Conservation (phyloP, 2,329 filamentous ascomycete species). For the Colletotrichum siamense region DNA sequence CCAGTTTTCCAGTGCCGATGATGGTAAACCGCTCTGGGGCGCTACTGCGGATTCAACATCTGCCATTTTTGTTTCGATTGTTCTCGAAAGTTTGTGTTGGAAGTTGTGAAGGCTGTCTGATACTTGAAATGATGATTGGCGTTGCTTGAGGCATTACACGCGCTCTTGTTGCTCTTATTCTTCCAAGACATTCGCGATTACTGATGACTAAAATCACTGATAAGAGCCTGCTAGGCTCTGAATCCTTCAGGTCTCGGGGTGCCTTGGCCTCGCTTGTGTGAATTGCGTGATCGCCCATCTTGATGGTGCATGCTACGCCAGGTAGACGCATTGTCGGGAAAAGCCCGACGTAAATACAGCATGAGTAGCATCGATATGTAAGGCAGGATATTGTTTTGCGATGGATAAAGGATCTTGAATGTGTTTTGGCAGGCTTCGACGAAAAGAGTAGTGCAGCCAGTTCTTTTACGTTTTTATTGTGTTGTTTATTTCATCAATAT, state of each 20-base stretch:
- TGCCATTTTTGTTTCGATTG: neutral
- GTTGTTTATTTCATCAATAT: neutral
- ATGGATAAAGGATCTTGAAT: neutral
- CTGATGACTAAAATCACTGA: neutral
- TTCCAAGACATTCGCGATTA: neutral
- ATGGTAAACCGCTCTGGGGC: neutral
- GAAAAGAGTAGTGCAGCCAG: neutral
- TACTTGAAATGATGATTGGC: neutral
- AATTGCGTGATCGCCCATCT: slow-evolving; percentile 1
- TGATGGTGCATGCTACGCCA: neutral
- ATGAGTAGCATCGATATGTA: neutral
- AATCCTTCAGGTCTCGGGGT: neutral
- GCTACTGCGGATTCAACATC: neutral
- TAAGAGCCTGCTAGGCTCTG: neutral
- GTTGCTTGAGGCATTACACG: neutral
- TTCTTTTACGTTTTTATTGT: neutral
- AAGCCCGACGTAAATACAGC: neutral
- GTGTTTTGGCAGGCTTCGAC: neutral
- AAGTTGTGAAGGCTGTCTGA: neutral
- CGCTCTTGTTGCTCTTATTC: neutral
- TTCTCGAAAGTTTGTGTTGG: neutral
- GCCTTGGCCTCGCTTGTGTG: neutral
- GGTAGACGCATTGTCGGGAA: neutral
- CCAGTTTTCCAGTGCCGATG: neutral
- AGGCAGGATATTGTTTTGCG: neutral